Conservation (phyloP, 2,329 filamentous ascomycete species). For the Monilinia polystroma region DNA sequence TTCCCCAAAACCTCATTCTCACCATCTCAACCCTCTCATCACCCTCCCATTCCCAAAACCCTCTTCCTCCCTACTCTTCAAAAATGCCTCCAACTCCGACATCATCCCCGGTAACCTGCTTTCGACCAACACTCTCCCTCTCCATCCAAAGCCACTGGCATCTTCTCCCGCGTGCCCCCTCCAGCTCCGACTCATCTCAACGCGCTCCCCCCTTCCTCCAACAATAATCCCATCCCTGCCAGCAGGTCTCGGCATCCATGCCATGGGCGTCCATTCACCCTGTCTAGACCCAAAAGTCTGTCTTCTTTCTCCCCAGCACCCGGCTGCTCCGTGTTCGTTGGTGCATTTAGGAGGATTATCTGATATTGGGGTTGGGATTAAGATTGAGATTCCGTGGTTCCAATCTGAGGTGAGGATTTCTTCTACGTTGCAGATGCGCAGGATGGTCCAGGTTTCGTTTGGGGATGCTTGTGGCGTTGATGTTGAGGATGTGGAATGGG, state of each 20-base stretch:
- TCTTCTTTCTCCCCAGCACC: background rate
- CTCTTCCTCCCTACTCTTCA: background rate
- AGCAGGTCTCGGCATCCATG: slow-evolving; percentile 31
- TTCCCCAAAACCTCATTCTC: background rate
- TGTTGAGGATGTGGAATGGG: background rate
- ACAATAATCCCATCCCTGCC: slow-evolving; percentile 19
- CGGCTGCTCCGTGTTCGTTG: no score
- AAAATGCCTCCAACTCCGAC: slow-evolving; percentile 22
- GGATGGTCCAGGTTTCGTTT: background rate
- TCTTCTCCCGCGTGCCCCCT: slow-evolving; percentile 8
- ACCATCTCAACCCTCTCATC: background rate
- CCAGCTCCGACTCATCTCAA: background rate
- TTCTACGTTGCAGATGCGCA: background rate
- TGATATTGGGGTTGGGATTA: background rate
- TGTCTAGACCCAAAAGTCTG: background rate
- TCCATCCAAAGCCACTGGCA: slow-evolving; percentile 17
- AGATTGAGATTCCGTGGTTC: background rate
- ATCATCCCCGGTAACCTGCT: slow-evolving; percentile 31
- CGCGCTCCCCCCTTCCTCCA: background rate
- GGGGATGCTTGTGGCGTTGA: background rate
- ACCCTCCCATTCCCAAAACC: no score
- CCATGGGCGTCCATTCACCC: slow-evolving; percentile 22
- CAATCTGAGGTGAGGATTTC: background rate
- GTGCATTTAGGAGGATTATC: background rate
- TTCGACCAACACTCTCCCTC: background rate